A percentile compares a stretch with the other conserved stretches of the same genome.
Evolutionary conservation across 495 filamentous ascomycete genomes (phyloP).

Genomic region (Lophiostoma macrostomum): DNA sequence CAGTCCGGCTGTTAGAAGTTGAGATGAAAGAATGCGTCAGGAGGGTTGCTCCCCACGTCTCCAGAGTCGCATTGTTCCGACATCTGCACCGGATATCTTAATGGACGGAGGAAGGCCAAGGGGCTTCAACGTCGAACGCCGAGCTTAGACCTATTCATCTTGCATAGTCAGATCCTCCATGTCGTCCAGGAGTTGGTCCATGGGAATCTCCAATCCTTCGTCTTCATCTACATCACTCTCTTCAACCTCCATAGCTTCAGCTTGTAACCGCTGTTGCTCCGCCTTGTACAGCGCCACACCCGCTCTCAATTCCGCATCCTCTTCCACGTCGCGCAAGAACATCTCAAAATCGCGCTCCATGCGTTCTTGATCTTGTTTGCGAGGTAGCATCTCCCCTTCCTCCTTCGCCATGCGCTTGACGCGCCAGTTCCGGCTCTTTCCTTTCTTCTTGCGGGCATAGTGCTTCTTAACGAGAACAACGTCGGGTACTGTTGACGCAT

Average conservation of each 20-base stretch:
- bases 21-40: no score
- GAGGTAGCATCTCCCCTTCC: constrained; percentile 73
- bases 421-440: constrained; percentile 81
- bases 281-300: constrained; percentile 85
- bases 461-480: constrained; percentile 95
- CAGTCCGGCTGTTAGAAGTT: no score
- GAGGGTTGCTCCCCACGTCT: no score
- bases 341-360: constrained; percentile 91
- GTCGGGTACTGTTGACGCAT: constrained; percentile 77
- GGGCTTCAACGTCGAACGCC: no score
- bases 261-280: constrained; percentile 47
- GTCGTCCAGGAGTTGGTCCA: constrained; percentile 47
- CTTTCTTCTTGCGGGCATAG: constrained; percentile 81
- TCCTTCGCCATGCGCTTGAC: constrained; percentile 90
- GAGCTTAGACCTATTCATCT: constrained; percentile 17
- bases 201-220: constrained; percentile 42
- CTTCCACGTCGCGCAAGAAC: constrained; percentile 95
- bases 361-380: constrained; percentile 76
- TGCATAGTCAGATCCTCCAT: constrained; percentile 44
- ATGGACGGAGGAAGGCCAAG: no score
- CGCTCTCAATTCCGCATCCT: constrained; percentile 81
- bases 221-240: constrained; percentile 37
- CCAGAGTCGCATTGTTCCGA: no score
- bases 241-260: constrained; percentile 62
- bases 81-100: no score